Evolutionary conservation across 2,329 filamentous ascomycete genomes (phyloP), one percentile per base, ranked within the genome.

Genomic region (Pseudocercospora fuligena): DNA sequence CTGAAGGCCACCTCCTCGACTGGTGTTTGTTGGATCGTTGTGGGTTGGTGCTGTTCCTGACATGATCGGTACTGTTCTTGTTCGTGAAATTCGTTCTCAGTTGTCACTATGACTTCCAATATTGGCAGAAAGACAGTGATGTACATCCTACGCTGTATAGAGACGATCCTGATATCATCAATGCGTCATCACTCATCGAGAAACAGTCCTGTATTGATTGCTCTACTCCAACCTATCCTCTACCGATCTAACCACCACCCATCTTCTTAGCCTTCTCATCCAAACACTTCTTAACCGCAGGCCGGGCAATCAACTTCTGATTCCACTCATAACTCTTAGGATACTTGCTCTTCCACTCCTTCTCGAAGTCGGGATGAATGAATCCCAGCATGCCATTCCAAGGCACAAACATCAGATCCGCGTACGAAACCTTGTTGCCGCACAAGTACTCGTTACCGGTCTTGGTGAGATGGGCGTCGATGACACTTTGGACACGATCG

Each of bases 401-500:
- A 2, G 78, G 73, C 51, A 80, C 70, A 65, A 82, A 83, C 25
- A 77, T 71, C 8, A 80, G 69, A 66, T 84, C 82, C 2, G 74
- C 80, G 73, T 78, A 82, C 11, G 77, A 80, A 56, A 74, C 73
- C 69, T 80, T 82, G 36, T 78, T 77, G 12, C 81, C 82, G 0
- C 83, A 79, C n/a, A 84, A 73, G 66, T 78, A 83, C 46, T 78
- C 69, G 21, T 75, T 75, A 3, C 72, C 73, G 2, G 67, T 67
- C 66, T 73, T 75, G 58, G 74, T 70, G 11, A 83, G 72, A 27
- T 76, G 75, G 2, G 70, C 67, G 40, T 85, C 79, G 12, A 85
- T 73, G 5, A 85, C 82, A 8, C 77, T 77, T 5, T 78, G 73
- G 14, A 85, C 77, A 53, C 84, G 82, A 29, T 77, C 75, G 61